phyloP scores from a whole-genome alignment of 2,329 filamentous ascomycete species.

The Fonsecaea pedrosoi region DNA sequence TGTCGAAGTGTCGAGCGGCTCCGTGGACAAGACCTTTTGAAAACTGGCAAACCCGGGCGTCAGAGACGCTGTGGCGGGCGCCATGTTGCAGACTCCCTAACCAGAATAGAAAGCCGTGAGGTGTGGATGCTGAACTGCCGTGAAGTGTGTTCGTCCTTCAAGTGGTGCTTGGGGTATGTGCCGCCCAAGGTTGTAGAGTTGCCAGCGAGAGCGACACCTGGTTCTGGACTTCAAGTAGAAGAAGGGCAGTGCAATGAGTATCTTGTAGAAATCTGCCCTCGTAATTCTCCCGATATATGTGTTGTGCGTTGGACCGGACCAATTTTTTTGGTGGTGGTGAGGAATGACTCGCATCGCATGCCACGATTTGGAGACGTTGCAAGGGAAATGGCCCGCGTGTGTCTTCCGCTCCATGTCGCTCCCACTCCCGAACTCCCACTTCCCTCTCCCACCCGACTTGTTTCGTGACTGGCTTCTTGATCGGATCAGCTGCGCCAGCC shows the following conservation, averaged over 20 bases:
- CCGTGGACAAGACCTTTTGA: slow-evolving; percentile 77
- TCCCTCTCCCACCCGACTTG: background rate
- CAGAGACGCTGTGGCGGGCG: slow-evolving; percentile 25
- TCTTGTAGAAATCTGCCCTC: background rate
- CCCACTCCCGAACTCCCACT: slow-evolving; percentile 3
- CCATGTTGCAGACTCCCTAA: slow-evolving; percentile 23
- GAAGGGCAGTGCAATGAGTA: background rate
- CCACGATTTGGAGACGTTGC: slow-evolving; percentile 4
- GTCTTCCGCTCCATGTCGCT: background rate
- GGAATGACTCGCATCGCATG: background rate
- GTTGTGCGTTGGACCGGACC: background rate
- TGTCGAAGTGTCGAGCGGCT: slow-evolving; percentile 78
- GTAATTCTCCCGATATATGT: background rate
- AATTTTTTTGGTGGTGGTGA: background rate
- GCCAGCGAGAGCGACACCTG: background rate
- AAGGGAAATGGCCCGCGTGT: background rate
- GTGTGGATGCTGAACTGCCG: background rate
- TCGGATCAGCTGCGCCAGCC: slow-evolving; percentile 23
- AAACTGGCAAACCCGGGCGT: slow-evolving; percentile 78
- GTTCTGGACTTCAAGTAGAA: background rate
- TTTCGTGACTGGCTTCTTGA: background rate
- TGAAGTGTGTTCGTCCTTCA: background rate
- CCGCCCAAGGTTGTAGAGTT: background rate
- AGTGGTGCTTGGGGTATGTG: background rate
- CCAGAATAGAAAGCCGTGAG: slow-evolving; percentile 2